Evolutionary conservation across 2,329 filamentous ascomycete species (phyloP).

Genomic region (Xylaria sp.): DNA sequence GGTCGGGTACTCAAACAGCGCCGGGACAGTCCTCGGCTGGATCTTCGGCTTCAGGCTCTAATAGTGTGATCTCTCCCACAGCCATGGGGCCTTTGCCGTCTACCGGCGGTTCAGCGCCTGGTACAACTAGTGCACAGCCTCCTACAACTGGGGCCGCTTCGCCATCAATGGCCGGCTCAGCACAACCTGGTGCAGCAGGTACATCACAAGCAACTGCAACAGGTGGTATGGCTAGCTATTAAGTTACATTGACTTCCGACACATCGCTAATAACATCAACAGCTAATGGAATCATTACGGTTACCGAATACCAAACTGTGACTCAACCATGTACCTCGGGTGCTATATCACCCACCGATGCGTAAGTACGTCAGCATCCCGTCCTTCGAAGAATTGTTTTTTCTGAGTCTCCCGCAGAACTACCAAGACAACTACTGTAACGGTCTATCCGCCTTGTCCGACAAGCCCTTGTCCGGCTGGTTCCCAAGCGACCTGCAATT

Average conservation of each 20-base stretch:
- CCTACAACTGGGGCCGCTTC: conserved; percentile 1
- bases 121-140: conserved; percentile 4
- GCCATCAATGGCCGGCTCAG: conserved; percentile 14
- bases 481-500: conserved; percentile 39
- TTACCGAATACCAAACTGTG: conserved; percentile 30
- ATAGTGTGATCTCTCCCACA: background rate
- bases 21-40: conserved; percentile 2
- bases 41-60: background rate
- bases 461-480: conserved; percentile 28
- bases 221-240: conserved; percentile 35
- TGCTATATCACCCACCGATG: background rate
- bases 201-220: conserved; percentile 25
- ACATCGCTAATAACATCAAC: conserved; percentile 24
- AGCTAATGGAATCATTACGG: conserved; percentile 37
- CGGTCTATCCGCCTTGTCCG: conserved; percentile 40
- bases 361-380: conserved; percentile 18
- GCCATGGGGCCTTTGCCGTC: conserved; percentile 1
- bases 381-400: background rate
- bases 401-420: conserved; percentile 20
- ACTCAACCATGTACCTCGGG: conserved; percentile 21
- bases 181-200: conserved; percentile 21
- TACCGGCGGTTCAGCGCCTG: conserved; percentile 1
- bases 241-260: background rate
- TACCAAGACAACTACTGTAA: conserved; percentile 30
- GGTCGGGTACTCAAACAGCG: conserved; percentile 11